Evolutionary conservation across 176 grass and related monocot species (phyloP).

Genomic region (Oryza rufipogon): DNA sequence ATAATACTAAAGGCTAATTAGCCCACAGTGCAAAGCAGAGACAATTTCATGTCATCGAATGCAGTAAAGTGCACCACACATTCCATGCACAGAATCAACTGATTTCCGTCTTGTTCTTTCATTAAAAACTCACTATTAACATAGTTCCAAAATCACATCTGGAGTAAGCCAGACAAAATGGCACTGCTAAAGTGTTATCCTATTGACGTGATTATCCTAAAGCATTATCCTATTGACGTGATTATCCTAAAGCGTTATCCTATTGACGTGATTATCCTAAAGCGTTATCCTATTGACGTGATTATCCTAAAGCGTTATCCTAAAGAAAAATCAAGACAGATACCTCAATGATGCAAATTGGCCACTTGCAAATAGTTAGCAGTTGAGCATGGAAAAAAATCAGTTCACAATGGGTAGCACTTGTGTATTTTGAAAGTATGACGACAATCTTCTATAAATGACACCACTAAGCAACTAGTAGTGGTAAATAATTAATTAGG

Average conservation of each 20-base stretch:
- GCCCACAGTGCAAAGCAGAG: not conserved
- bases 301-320: not conserved
- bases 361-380: not conserved
- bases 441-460: not conserved
- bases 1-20: constrained; percentile 5
- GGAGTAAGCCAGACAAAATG: constrained; percentile 11
- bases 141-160: not conserved
- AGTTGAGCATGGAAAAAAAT: not conserved
- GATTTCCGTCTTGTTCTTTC: not conserved
- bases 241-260: not conserved
- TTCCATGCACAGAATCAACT: not conserved
- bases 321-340: not conserved
- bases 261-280: not conserved
- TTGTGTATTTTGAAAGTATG: constrained; percentile 18
- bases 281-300: not conserved
- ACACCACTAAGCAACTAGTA: not conserved
- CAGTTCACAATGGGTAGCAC: not conserved
- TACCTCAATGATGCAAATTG: constrained; percentile 16
- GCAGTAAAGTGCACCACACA: not conserved
- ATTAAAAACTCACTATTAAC: not conserved
- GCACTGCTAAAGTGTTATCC: not conserved
- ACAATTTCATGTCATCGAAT: not conserved
- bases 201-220: no score
- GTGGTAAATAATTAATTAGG: constrained; percentile 6
- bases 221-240: no score